Evolutionary conservation across 2,329 filamentous ascomycete species (phyloP).

Genomic region (Arthrobotrys entomopaga): DNA sequence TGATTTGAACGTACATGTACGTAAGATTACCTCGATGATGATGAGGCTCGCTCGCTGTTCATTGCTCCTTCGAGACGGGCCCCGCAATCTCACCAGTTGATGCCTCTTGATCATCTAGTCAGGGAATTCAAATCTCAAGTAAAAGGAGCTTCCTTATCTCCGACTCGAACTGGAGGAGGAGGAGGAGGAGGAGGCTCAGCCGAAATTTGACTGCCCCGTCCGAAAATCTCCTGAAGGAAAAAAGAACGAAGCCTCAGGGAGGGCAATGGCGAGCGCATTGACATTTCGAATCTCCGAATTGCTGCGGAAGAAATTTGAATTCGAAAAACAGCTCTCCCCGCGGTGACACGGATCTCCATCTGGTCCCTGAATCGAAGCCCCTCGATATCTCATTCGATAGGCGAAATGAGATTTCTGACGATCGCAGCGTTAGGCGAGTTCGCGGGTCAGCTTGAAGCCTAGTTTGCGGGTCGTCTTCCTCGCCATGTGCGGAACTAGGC

Average conservation of each 20-base stretch:
- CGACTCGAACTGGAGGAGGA: slow-evolving; percentile 2
- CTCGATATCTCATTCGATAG: slow-evolving; percentile 34
- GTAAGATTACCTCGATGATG: too few species aligned
- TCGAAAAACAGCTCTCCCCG: slow-evolving; percentile 17
- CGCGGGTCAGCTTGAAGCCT: background rate
- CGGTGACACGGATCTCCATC: slow-evolving; percentile 32
- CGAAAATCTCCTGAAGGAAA: background rate
- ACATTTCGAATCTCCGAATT: background rate
- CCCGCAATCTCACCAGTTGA: too few species aligned
- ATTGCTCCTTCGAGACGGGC: too few species aligned
- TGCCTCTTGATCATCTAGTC: too few species aligned
- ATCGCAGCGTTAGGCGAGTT: slow-evolving; percentile 35
- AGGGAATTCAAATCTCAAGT: too few species aligned
- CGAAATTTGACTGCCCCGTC: background rate
- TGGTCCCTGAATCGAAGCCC: slow-evolving; percentile 12
- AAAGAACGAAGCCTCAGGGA: background rate
- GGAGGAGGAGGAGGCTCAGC: too few species aligned
- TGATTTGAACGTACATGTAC: too few species aligned
- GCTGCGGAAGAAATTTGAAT: slow-evolving; percentile 20
- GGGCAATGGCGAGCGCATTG: background rate
- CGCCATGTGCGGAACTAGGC: background rate
- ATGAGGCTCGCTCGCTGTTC: too few species aligned
- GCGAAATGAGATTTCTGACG: slow-evolving; percentile 43
- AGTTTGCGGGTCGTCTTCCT: too few species aligned
- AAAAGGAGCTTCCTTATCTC: slow-evolving; percentile 4